phyloP scores from a whole-genome alignment of 2,329 filamentous ascomycete species.

The Botrytis medusae region DNA sequence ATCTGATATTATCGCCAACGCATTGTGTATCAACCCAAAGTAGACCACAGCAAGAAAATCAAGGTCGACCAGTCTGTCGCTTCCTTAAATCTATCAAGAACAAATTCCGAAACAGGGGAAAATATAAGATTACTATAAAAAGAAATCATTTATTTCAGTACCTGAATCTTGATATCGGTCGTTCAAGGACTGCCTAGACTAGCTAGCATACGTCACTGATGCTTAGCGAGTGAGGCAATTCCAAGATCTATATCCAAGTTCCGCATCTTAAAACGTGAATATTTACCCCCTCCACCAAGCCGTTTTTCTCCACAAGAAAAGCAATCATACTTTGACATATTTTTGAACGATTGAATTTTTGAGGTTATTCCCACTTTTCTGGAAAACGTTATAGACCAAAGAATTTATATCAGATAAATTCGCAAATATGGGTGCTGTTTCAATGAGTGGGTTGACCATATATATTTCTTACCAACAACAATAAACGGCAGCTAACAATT shows the following conservation, averaged over 20 bases:
- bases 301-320: not conserved
- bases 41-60: not conserved
- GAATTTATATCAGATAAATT: not conserved
- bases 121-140: not conserved
- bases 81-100: not conserved
- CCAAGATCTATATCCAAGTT: constrained; percentile 4
- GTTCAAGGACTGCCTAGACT: not conserved
- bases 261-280: constrained; percentile 7
- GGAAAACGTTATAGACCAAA: not conserved
- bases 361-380: not conserved
- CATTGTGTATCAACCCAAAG: not conserved
- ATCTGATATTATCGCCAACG: not conserved
- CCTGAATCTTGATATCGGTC: constrained; percentile 2
- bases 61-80: not conserved
- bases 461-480: constrained; percentile 46
- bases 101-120: not conserved
- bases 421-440: constrained; percentile 40
- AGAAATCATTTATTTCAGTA: not conserved
- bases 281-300: not conserved
- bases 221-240: constrained; percentile 10
- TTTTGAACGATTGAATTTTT: not conserved
- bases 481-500: not conserved
- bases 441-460: constrained; percentile 39
- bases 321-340: not conserved
- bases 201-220: constrained; percentile 5